These are phyloP conservation scores for Erythrobasidium hasegawianum DNA, from an alignment of 1,284 basidiomycete genomes.

Conservation along the genomic window DNA sequence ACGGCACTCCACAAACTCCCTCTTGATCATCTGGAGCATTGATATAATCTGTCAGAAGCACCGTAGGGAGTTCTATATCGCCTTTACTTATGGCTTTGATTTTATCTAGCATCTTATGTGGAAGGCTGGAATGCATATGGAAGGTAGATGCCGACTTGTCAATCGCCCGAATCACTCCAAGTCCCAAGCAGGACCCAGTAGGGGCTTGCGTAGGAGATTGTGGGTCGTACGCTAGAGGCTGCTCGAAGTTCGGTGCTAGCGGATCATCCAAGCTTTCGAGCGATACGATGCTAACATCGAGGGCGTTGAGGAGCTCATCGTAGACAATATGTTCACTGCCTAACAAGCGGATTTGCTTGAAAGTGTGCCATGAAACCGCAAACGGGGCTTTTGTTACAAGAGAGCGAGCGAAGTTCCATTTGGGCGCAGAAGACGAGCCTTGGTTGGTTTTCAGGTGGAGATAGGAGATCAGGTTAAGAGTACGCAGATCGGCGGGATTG, in stretches of 20 bases:
- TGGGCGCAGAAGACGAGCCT: constrained; percentile 29
- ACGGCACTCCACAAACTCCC: constrained; percentile 55
- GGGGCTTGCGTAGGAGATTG: not conserved
- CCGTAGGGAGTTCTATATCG: constrained; percentile 78
- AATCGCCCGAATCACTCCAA: constrained; percentile 66
- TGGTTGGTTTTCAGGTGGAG: constrained; percentile 63
- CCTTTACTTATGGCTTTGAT: constrained; percentile 68
- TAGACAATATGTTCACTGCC: constrained; percentile 70
- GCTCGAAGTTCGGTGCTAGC: constrained; percentile 37
- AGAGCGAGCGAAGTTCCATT: constrained; percentile 68
- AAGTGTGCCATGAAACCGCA: constrained; percentile 57
- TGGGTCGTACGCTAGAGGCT: constrained; percentile 1
- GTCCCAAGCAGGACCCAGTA: constrained; percentile 56
- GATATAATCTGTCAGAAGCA: constrained; percentile 77
- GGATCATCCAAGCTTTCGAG: constrained; percentile 56
- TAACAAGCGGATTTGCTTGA: constrained; percentile 62
- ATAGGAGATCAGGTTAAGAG: constrained; percentile 72
- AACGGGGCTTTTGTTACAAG: constrained; percentile 67
- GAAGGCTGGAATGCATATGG: constrained; percentile 73
- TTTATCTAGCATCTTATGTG: constrained; percentile 52
- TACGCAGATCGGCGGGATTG: constrained; percentile 69
- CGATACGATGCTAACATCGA: constrained; percentile 78
- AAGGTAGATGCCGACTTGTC: constrained; percentile 47
- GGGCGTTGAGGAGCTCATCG: constrained; percentile 62
- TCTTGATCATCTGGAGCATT: constrained; percentile 45